Percentiles rank a stretch among this genome's conserved stretches.
phyloP scores from a whole-genome alignment of 805 yeast genomes.

The Yarrowia sp. region DNA sequence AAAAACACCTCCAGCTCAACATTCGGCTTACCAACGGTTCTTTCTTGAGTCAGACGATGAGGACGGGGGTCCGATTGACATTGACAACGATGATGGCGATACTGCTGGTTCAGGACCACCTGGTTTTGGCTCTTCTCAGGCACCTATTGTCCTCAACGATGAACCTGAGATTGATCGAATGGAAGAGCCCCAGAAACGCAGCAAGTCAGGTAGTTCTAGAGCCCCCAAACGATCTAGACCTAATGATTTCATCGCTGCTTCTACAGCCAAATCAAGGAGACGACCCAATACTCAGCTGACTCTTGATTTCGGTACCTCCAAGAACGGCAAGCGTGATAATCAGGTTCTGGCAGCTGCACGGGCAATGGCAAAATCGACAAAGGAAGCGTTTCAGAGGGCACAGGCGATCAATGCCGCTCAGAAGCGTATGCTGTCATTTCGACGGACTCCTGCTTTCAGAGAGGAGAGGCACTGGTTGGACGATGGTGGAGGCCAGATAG shows the following conservation, averaged over 20 bases:
- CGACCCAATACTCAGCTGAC: slow-evolving; percentile 4
- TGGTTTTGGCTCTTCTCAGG: background rate
- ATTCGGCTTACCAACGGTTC: slow-evolving; percentile 5
- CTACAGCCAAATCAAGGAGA: slow-evolving; percentile 18
- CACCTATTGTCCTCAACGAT: background rate
- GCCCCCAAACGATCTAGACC: background rate
- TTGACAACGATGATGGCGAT: background rate
- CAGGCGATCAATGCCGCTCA: background rate
- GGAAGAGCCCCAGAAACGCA: slow-evolving; percentile 5
- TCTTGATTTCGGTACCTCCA: slow-evolving; percentile 3
- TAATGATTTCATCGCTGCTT: slow-evolving; percentile 4
- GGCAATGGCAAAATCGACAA: slow-evolving; percentile 11
- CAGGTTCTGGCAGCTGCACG: slow-evolving; percentile 7
- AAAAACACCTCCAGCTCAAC: slow-evolving; percentile 5
- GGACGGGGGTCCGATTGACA: background rate
- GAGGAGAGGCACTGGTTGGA: slow-evolving; percentile 31
- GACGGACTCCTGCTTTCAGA: background rate
- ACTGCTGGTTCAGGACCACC: background rate
- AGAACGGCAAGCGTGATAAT: background rate
- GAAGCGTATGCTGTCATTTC: background rate
- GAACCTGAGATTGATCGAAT: slow-evolving; percentile 30
- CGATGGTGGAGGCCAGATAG: slow-evolving; percentile 24
- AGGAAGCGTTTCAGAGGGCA: background rate
- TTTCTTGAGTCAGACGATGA: slow-evolving; percentile 26
- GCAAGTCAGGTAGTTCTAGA: background rate